Evolutionary conservation across 306 rosid species (phyloP), one percentile per base, ranked within the genome.

Genomic region (Citrullus amarus): DNA sequence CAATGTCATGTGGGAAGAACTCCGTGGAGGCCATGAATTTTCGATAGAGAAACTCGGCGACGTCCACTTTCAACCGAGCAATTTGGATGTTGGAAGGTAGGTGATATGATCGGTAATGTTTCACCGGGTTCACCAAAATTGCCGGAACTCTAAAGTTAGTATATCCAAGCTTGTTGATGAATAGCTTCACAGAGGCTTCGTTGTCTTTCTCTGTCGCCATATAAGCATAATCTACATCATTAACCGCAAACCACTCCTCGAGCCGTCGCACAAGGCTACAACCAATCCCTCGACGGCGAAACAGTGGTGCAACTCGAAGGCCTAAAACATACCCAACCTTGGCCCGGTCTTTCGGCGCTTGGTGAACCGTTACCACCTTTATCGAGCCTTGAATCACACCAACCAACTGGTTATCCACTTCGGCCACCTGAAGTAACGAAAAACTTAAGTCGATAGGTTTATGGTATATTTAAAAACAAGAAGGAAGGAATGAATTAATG

Each of bases 371-470:
- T 11, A 92, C 98, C 78, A 81, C 81, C 82, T 95, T 95, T 73
- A 92, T 86, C 3, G 97, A 91, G 83, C 97, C 97, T 84, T 91
- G 98, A 79, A 95, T 90, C 50, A 88, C 93, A 34, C 98, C 98
- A 78, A 92, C 91, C 77, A 94, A 76, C 80, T 90, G 91, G 58
- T 85, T 84, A 6, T 83, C 83, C 79, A 88, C 75, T 81, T 94
- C 96, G 4, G 97, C 98, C 17, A 94, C 96, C 97, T 92, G 74
- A 81, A 44, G 32, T 79, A 53, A 48, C 46, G 9, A 41, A 20
- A 68, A 68, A 7, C 10, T 68, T 20, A 41, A 41, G 34, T 41
- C 0, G 15, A 38, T 41, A n/a, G 75, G 32, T n/a, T 53, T 66
- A 18, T 1, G 8, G 5, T 68, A n/a, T 20, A 68, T 67, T 8